These are phyloP conservation scores for Fusarium drepaniforme DNA, from an alignment of 2,329 filamentous ascomycete genomes.

Conservation along the genomic window DNA sequence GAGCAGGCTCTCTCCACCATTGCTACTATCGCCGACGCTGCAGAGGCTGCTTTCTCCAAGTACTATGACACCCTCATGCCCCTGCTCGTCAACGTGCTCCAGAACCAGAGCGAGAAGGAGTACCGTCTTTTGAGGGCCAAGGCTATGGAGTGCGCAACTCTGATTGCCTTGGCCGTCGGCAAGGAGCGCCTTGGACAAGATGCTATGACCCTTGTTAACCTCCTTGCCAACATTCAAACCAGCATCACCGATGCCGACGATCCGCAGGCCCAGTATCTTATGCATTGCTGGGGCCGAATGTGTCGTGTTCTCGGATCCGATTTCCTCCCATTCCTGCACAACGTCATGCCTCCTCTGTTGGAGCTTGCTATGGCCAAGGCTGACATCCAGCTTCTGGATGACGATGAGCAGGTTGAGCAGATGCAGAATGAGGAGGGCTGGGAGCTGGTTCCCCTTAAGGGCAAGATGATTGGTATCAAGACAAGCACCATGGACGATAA, in stretches of 20 bases:
- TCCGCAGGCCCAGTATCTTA: conserved; percentile 94
- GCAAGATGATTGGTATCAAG: conserved; percentile 98
- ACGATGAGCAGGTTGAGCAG: conserved; percentile 92
- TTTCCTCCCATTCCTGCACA: conserved; percentile 92
- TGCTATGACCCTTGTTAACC: conserved; percentile 86
- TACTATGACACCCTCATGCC: conserved; percentile 99
- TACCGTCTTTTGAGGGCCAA: conserved; percentile 92
- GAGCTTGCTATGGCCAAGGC: conserved; percentile 95
- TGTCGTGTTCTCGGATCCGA: conserved; percentile 91
- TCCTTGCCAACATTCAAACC: conserved; percentile 88
- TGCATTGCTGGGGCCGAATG: conserved; percentile 99
- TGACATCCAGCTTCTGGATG: conserved; percentile 95
- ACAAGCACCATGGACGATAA: conserved; percentile 98
- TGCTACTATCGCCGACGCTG: conserved; percentile 98
- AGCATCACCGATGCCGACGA: conserved; percentile 92
- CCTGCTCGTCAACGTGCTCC: conserved; percentile 88
- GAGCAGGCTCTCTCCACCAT: conserved; percentile 98
- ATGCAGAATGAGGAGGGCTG: conserved; percentile 96
- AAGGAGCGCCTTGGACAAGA: conserved; percentile 92
- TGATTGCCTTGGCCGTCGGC: conserved; percentile 95
- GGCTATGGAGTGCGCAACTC: conserved; percentile 98
- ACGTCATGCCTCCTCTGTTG: conserved; percentile 93
- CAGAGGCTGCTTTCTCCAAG: conserved; percentile 92
- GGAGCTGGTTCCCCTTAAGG: conserved; percentile 96
- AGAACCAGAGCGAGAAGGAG: conserved; percentile 92